Evolutionary conservation across 169 alveolate genomes (phyloP), one percentile per base, ranked within the genome.

Genomic region (Neospora caninum): DNA sequence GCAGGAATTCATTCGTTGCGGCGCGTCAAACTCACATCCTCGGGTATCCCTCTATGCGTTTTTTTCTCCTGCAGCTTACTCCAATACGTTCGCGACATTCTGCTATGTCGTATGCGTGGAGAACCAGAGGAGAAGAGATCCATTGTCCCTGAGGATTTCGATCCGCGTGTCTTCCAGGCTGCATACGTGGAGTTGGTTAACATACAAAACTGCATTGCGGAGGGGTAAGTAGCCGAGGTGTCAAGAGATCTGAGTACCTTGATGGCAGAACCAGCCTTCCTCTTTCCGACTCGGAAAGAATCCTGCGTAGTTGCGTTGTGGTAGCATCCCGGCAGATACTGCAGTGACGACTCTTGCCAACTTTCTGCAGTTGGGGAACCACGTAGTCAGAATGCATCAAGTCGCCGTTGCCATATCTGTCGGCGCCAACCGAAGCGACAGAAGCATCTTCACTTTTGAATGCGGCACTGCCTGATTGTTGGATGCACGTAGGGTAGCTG

Each of bases 141-240:
- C 22, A 36, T 13, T 31, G 88, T 88, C 42, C 73, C 58, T 31
- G 54, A 88, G 18, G 95, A 92, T 54, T 38, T 92, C 87, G 95
- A 92, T 39, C 95, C 95, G 13, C 95, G 95, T 54, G 92, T 84
- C 31, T 92, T 92, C 88, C 95, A 92, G 41, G 95, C 95, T 4
- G 78, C 80, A 4, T 92, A 92, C 67, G 41, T 80, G 82, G 88
- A 92, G 80, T 92, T 92, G 83, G 92, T 92, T 64, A 80, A 82
- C 80, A 58, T 42, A 1, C 89, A 42, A 20, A 82, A 82, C 36
- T 41, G 67, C 41, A 41, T 82, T 1, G 53, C 89, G 22, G 67
- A 82, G 16, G 89, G 89, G 89, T 82, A 82, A 4, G 67, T 41
- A 38, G 1, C 43, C 39, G 73, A 29, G 7, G 31, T 22, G 31